phyloP scores from a whole-genome alignment of 257 asterid species.

The Ehretia macrophylla region DNA sequence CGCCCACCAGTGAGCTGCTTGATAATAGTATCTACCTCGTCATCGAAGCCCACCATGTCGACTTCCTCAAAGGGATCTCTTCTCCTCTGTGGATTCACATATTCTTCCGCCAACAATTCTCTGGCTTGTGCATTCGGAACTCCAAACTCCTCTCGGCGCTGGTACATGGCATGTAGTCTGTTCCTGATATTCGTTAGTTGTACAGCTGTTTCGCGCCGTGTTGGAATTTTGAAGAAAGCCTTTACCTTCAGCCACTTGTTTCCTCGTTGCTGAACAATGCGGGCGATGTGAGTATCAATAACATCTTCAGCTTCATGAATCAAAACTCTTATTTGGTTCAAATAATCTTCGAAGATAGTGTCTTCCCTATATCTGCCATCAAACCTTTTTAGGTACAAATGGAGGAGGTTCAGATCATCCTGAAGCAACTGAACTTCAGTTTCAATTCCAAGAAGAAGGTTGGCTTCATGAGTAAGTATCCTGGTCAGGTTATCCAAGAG shows the following conservation, averaged over 20 bases:
- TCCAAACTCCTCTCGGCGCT: background rate
- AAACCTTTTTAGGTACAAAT: background rate
- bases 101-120: background rate
- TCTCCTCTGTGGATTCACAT: background rate
- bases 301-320: background rate
- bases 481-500: too few species aligned
- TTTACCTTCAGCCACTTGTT: too few species aligned
- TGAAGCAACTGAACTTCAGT: background rate
- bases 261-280: background rate
- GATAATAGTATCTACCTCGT: too few species aligned
- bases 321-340: background rate
- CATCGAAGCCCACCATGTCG: background rate
- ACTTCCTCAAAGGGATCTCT: background rate
- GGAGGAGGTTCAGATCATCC: background rate
- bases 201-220: background rate
- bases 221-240: too few species aligned
- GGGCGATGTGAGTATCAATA: background rate
- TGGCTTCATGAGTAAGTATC: background rate
- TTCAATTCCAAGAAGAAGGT: background rate
- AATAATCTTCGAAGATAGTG: background rate
- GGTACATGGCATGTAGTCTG: background rate
- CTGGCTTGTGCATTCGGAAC: background rate
- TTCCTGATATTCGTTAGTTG: background rate
- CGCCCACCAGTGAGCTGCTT: too few species aligned
- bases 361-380: background rate